Percentiles rank a stretch among this genome's conserved stretches.
Evolutionary conservation across 306 rosid species (phyloP).

Genomic region (Dryas octopetala): DNA sequence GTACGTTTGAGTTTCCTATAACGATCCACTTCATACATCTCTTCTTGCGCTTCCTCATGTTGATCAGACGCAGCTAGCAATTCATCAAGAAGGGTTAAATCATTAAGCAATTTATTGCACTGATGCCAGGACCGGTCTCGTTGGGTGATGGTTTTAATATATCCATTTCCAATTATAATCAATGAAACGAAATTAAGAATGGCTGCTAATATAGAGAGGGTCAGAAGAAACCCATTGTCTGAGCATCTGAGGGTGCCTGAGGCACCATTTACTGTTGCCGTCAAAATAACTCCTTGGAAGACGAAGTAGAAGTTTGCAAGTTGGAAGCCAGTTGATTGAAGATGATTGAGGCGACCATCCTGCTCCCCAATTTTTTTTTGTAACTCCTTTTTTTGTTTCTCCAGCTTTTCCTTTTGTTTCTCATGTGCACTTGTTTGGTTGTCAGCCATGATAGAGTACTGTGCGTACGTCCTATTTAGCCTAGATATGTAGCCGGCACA

Average conservation of each 20-base stretch:
- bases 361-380: not conserved
- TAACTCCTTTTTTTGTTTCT: not conserved
- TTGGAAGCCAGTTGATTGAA: not conserved
- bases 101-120: not conserved
- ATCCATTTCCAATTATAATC: not conserved
- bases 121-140: not conserved
- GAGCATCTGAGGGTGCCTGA: not conserved
- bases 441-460: no score
- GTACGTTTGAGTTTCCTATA: no score
- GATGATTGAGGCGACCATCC: not conserved
- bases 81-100: no score
- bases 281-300: not conserved
- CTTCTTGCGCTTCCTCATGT: no score
- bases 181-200: not conserved
- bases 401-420: not conserved
- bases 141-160: not conserved
- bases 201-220: not conserved
- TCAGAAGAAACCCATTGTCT: not conserved
- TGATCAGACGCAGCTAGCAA: no score
- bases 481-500: no score
- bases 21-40: no score
- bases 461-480: no score
- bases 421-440: no score
- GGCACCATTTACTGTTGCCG: no score
- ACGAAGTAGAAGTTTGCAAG: conserved; percentile 13